These are phyloP conservation scores for Pseudotsuga menziesii DNA, from an alignment of 75 land plant species.

Conservation along the genomic window DNA sequence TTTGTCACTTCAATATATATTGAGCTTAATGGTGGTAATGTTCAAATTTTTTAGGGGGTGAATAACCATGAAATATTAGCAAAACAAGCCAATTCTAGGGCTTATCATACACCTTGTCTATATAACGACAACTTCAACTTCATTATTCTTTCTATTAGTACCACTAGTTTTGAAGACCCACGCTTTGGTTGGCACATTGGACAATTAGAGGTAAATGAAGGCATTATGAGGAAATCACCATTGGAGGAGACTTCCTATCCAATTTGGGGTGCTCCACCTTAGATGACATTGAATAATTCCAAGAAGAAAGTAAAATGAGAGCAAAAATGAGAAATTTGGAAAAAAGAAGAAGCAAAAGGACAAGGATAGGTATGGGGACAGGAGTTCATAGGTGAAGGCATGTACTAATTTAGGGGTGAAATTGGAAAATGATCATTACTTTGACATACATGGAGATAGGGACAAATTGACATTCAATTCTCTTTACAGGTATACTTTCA, in stretches of 20 bases:
- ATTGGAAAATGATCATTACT: slow-evolving; percentile 66
- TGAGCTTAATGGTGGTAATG: too few species aligned
- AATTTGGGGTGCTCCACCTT: background rate
- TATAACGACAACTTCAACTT: background rate
- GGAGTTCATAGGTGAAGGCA: slow-evolving; percentile 24
- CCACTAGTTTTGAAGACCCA: background rate
- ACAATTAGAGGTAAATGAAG: background rate
- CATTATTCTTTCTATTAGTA: background rate
- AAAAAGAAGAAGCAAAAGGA: slow-evolving; percentile 10
- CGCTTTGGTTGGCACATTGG: background rate
- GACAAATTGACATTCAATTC: slow-evolving; percentile 84
- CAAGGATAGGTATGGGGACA: background rate
- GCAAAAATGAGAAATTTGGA: slow-evolving; percentile 23
- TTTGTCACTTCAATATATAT: too few species aligned
- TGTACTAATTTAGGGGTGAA: slow-evolving; percentile 18
- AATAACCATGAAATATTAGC: too few species aligned
- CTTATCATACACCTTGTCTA: background rate
- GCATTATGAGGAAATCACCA: background rate
- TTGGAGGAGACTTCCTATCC: background rate
- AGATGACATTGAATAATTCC: background rate
- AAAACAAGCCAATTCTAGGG: too few species aligned
- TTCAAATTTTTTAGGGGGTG: too few species aligned
- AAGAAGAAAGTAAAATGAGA: slow-evolving; percentile 19
- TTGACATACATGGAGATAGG: slow-evolving; percentile 71
- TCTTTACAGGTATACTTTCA: slow-evolving; percentile 59